phyloP scores from a whole-genome alignment of 1,284 basidiomycete species.

The Tilletia indica region DNA sequence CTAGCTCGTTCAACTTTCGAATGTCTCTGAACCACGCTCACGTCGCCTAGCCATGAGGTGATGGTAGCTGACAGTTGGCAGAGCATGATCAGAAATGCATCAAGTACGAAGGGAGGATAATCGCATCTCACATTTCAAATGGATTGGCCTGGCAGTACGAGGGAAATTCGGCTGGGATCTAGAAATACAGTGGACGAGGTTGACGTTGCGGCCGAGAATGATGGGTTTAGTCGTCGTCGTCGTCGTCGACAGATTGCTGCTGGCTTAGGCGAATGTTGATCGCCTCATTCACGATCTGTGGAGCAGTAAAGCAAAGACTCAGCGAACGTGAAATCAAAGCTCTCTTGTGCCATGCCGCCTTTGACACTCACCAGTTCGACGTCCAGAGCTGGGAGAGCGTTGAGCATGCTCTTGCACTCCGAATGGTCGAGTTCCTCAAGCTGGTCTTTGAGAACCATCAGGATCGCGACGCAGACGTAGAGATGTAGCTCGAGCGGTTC shows the following conservation, averaged over 20 bases:
- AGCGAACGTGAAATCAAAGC: too few species aligned
- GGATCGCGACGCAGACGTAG: conserved; percentile 55
- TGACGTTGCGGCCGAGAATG: too few species aligned
- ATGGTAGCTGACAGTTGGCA: too few species aligned
- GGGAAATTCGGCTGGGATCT: too few species aligned
- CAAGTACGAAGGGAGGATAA: too few species aligned
- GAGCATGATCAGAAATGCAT: too few species aligned
- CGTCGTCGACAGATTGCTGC: conserved; percentile 30
- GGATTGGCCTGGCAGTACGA: too few species aligned
- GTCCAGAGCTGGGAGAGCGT: conserved; percentile 51
- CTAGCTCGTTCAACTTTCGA: too few species aligned
- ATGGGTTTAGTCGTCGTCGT: neutral
- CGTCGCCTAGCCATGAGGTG: too few species aligned
- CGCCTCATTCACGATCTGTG: conserved; percentile 52
- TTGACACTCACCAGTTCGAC: conserved; percentile 43
- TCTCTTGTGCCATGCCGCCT: neutral
- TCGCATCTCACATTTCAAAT: too few species aligned
- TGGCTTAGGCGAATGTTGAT: conserved; percentile 51
- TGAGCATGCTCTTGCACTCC: conserved; percentile 54
- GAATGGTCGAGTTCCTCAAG: conserved; percentile 55
- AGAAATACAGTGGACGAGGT: too few species aligned
- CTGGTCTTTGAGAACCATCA: conserved; percentile 55
- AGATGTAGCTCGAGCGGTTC: conserved; percentile 54
- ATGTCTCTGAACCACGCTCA: too few species aligned
- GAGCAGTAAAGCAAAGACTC: neutral